Evolutionary conservation across 148 eudicot species (phyloP).

Genomic region (Silene uniflora): DNA sequence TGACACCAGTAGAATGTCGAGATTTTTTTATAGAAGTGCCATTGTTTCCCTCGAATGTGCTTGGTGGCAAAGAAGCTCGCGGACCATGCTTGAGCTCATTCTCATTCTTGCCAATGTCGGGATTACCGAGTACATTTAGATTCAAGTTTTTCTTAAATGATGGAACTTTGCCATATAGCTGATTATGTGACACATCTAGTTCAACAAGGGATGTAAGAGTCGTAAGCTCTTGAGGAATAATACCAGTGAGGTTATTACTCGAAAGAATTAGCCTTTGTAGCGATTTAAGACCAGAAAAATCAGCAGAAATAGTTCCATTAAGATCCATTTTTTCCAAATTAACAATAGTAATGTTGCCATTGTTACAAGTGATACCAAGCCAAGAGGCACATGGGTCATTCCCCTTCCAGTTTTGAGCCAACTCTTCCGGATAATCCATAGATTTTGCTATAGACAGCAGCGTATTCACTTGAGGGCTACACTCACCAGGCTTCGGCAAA

Average conservation of each 20-base stretch:
- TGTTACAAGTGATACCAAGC: constrained; percentile 80
- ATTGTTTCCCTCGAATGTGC: constrained; percentile 20
- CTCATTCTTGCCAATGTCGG: constrained; percentile 67
- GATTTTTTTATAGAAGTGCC: constrained; percentile 44
- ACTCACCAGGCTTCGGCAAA: constrained; percentile 58
- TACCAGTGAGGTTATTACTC: constrained; percentile 71
- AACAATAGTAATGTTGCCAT: constrained; percentile 61
- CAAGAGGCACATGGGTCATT: constrained; percentile 76
- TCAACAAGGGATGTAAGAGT: constrained; percentile 52
- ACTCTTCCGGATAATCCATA: constrained; percentile 57
- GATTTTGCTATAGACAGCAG: constrained; percentile 58
- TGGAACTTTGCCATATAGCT: constrained; percentile 71
- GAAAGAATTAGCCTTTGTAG: constrained; percentile 73
- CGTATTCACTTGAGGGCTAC: constrained; percentile 59
- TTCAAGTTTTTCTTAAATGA: constrained; percentile 49
- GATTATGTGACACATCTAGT: constrained; percentile 67
- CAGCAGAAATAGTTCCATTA: constrained; percentile 71
- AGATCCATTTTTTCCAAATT: constrained; percentile 80
- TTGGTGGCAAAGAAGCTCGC: constrained; percentile 26
- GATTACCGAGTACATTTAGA: constrained; percentile 52
- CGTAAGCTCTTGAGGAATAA: constrained; percentile 70
- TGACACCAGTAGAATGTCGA: constrained; percentile 35
- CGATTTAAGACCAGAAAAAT: constrained; percentile 59
- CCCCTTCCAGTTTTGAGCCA: constrained; percentile 85
- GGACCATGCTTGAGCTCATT: constrained; percentile 23